Evolutionary conservation across 2,329 filamentous ascomycete species (phyloP), one percentile per base, ranked within the genome.

Genomic region (Penicillium sp.): DNA sequence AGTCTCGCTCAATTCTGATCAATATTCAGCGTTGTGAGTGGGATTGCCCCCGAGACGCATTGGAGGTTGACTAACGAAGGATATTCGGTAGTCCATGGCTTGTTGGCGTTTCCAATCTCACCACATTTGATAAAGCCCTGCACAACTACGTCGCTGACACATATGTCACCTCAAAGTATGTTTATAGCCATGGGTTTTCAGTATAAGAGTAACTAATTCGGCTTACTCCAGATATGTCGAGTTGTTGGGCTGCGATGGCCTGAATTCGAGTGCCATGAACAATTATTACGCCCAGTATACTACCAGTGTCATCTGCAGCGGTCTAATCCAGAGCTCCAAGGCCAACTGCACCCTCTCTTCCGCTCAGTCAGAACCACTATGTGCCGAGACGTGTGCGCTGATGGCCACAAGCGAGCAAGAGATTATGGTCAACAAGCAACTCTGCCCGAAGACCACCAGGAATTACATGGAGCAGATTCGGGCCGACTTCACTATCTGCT

Each of bases 271-370:
- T 57, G 90, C 96, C 73, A 89, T 92, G 4, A 89, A 86, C 67
- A 84, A 90, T 70, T 86, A 93, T 71, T 99, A 99, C 78, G 94
- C 95, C 51, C 89, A 95, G 69, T 99, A 94, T 78, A 96, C 94
- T 5, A 95, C 88, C 49, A 95, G 90, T 62, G 89, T 96, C 64
- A 84, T 99, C 65, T 99, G 95, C 83, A 98, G 96, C 81, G 85
- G 91, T 65, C 90, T 99, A 72, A 86, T 99, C 53, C 95, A 99
- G 77, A 93, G 92, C 73, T 98, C 95, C 5, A 87, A 89, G 69
- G 73, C 78, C 11, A 73, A 83, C 28, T 99, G 95, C 77, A 77
- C 79, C 20, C 79, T 96, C 48, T 84, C 88, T 0, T 75, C 82
- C n/a, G 78, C 83, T 34, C 80, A 88, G 43, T 86, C 90, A 5